A percentile compares a stretch with the other conserved stretches of the same genome.
These are phyloP conservation scores for Tricharina praecox DNA, from an alignment of 495 filamentous ascomycete species.

Conservation along the genomic window DNA sequence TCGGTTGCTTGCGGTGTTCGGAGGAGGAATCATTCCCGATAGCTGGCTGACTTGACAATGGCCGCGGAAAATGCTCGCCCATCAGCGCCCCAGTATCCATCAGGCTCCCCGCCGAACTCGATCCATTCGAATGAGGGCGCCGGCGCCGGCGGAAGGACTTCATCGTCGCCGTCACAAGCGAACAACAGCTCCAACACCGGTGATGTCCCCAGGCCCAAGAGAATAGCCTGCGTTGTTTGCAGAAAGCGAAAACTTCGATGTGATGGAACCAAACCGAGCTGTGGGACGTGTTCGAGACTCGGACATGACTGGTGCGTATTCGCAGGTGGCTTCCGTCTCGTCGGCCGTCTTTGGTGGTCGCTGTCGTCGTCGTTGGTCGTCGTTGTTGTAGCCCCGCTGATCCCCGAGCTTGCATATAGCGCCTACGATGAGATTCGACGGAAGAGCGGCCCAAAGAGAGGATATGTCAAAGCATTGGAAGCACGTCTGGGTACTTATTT, in stretches of 20 bases:
- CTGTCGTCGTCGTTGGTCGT: neutral
- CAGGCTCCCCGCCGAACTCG: neutral
- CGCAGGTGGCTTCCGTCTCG: too few species aligned
- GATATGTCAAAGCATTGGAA: constrained; percentile 95
- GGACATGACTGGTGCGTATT: constrained; percentile 50
- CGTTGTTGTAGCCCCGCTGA: neutral
- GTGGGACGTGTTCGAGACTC: constrained; percentile 77
- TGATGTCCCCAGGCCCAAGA: constrained; percentile 61
- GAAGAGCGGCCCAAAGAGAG: constrained; percentile 95
- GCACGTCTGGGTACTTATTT: constrained; percentile 82
- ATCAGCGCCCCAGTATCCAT: too few species aligned
- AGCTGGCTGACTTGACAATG: too few species aligned
- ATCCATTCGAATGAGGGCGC: neutral
- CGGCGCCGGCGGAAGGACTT: too few species aligned
- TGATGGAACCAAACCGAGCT: constrained; percentile 64
- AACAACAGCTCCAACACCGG: neutral
- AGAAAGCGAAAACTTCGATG: constrained; percentile 81
- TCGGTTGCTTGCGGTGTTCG: too few species aligned
- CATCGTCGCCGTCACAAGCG: too few species aligned
- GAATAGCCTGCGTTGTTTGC: constrained; percentile 93
- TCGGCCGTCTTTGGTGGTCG: too few species aligned
- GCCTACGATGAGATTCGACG: constrained; percentile 89
- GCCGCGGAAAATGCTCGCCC: too few species aligned
- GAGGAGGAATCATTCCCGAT: too few species aligned
- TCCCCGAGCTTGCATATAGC: constrained; percentile 27